Conservation (phyloP, 441 rosid genomes). For the Gossypium davidsonii region DNA sequence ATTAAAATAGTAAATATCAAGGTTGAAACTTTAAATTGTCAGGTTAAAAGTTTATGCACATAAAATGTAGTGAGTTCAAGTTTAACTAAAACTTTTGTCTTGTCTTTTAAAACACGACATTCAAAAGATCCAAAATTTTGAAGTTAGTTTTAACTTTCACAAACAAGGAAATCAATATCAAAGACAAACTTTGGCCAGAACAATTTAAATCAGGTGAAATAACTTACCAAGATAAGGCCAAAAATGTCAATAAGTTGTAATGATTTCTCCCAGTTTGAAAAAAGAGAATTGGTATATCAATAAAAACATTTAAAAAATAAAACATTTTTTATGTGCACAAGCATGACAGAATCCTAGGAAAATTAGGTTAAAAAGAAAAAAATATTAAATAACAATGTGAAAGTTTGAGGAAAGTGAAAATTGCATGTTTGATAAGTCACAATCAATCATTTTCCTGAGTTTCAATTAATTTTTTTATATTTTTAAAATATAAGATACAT, state of each 20-base stretch:
- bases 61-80: neutral
- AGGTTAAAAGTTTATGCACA: no score
- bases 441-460: neutral
- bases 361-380: neutral
- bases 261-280: constrained; percentile 69
- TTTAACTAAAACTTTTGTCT: neutral
- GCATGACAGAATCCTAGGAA: neutral
- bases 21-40: no score
- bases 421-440: neutral
- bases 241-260: constrained; percentile 69
- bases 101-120: neutral
- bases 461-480: neutral
- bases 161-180: constrained; percentile 2
- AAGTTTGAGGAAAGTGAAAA: neutral
- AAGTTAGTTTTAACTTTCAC: constrained; percentile 9
- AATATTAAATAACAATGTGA: neutral
- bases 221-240: constrained; percentile 58
- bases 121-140: neutral
- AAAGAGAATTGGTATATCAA: constrained; percentile 10
- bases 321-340: neutral
- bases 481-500: constrained; percentile 19
- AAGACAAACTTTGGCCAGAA: neutral
- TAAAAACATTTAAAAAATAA: neutral
- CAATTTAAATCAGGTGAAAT: constrained; percentile 11
- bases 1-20: no score